Evolutionary conservation across 2,329 filamentous ascomycete species (phyloP).

Genomic region (Madurella fahalii): DNA sequence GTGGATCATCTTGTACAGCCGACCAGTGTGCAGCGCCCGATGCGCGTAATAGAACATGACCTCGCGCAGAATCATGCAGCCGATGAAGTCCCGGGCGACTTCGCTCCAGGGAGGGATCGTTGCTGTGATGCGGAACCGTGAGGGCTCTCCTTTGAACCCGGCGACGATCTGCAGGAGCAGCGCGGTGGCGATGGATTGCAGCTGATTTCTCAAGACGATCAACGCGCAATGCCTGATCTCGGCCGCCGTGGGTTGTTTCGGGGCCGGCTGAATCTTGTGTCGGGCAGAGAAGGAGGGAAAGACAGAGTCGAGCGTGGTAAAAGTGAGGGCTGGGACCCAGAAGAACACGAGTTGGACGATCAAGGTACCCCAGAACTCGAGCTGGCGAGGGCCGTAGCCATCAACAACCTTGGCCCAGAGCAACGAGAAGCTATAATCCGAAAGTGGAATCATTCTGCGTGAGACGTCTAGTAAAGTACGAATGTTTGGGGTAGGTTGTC

Average conservation of each 20-base stretch:
- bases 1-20: constrained; percentile 48
- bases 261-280: constrained; percentile 52
- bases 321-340: constrained; percentile 42
- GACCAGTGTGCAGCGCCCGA: constrained; percentile 47
- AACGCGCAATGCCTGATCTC: constrained; percentile 43
- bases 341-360: constrained; percentile 42
- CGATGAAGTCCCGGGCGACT: constrained; percentile 38
- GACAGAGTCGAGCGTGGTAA: constrained; percentile 40
- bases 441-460: constrained; percentile 1
- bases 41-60: constrained; percentile 54
- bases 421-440: not conserved
- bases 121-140: constrained; percentile 37
- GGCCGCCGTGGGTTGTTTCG: constrained; percentile 43
- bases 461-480: too few relatives aligned
- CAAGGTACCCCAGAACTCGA: constrained; percentile 41
- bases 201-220: constrained; percentile 46
- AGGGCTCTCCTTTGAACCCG: constrained; percentile 18
- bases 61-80: constrained; percentile 44
- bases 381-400: constrained; percentile 22
- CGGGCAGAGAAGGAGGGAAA: constrained; percentile 45
- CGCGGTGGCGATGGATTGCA: constrained; percentile 36
- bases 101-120: constrained; percentile 35
- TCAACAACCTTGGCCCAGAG: constrained; percentile 23
- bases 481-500: too few relatives aligned
- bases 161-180: constrained; percentile 22